Percentiles rank a stretch among this genome's conserved stretches.
Evolutionary conservation across 2,329 filamentous ascomycete genomes (phyloP).

Genomic region (Aaosphaeria pasadenensis): DNA sequence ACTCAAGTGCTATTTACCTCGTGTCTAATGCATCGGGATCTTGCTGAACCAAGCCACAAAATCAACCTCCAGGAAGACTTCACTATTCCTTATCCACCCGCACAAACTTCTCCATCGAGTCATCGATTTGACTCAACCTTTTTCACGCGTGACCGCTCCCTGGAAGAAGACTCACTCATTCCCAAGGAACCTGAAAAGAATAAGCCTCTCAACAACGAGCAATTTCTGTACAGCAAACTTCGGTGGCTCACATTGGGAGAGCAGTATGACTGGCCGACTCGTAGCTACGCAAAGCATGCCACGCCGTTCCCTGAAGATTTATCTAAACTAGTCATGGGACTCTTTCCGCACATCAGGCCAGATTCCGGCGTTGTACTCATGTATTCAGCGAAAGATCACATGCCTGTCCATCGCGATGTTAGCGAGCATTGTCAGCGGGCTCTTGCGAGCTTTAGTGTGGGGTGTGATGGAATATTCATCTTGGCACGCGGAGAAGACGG

Average conservation of each 20-base stretch:
- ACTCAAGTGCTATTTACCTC: constrained; percentile 71
- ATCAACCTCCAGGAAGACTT: constrained; percentile 88
- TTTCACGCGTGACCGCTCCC: constrained; percentile 29
- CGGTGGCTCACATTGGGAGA: constrained; percentile 94
- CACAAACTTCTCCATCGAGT: constrained; percentile 31
- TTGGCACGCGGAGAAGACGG: constrained; percentile 51
- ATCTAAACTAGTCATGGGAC: constrained; percentile 60
- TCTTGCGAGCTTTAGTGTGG: constrained; percentile 82
- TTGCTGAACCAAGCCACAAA: constrained; percentile 69
- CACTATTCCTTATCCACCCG: constrained; percentile 58
- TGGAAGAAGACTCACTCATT: constrained; percentile 17
- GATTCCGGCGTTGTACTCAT: constrained; percentile 94
- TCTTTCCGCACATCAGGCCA: constrained; percentile 78
- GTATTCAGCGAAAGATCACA: constrained; percentile 85
- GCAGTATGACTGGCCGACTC: constrained; percentile 94
- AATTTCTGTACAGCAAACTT: constrained; percentile 74
- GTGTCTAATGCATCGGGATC: constrained; percentile 73
- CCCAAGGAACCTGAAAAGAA: constrained; percentile 72
- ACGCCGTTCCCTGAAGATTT: constrained; percentile 76
- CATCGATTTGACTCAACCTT: constrained; percentile 28
- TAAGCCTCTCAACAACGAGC: constrained; percentile 67
- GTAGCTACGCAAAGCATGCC: constrained; percentile 70
- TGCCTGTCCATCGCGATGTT: constrained; percentile 92
- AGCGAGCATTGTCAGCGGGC: constrained; percentile 81
- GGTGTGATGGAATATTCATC: constrained; percentile 88